Evolutionary conservation across 2,329 filamentous ascomycete genomes (phyloP), one percentile per base, ranked within the genome.

Genomic region (Stemphylium beticola): DNA sequence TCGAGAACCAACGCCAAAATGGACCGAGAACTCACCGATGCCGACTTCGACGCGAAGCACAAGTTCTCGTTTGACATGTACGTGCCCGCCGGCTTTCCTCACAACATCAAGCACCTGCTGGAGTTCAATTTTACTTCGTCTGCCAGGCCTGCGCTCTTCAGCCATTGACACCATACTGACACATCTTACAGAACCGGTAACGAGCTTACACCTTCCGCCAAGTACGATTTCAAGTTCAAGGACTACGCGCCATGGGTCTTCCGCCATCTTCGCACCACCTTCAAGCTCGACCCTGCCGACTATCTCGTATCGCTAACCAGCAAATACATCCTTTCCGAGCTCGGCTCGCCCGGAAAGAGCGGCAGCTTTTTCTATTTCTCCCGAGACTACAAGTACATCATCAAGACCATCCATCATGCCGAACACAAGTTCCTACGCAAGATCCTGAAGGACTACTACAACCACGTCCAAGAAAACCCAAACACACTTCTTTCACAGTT

Each of bases 211-310:
- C 95, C 95, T 18, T 97, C 93, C 58, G 93, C 95, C 65, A 98
- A 99, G 78, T 99, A 99, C 81, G 95, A 99, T 79, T 99, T 99
- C 87, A 99, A 99, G 78, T 99, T 99, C 83, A 99, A 99, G 80
- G 95, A 99, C 79, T 99, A 99, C 77, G 93, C 93, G n/a, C 95
- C 95, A 53, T 98, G 93, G 93, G 95, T 99, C 55, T 99, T 99
- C 78, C 91, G 95, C 69, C 91, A 92, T 77, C 83, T 99, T 38
- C 90, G 95, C 63, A 82, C 87, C 43, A 89, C 89, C 60, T 99
- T 99, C 80, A 87, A 89, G 66, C 85, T 98, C 50, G 95, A 99
- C 73, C 95, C 95, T 18, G 95, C 93, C 65, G 95, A 99, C 77
- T 99, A 99, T 74, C 86, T 99, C 57, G 96, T 99, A 87, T 99